Evolutionary conservation across 139 green algal genomes (phyloP).

Genomic region (Chlamydomonas incerta): DNA sequence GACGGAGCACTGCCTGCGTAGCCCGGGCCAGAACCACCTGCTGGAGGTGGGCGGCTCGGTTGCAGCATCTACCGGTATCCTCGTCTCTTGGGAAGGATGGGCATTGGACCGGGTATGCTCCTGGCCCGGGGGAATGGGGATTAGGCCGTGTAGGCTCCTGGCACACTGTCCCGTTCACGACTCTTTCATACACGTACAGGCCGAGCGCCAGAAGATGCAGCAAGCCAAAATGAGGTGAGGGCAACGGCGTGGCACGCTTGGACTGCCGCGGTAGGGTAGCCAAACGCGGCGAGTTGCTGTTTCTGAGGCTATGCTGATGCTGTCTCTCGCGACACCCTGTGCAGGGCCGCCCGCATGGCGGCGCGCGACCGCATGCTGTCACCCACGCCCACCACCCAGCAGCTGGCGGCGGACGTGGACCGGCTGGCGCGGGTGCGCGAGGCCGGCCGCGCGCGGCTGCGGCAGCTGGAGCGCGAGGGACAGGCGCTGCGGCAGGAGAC

Average conservation of each 20-base stretch:
- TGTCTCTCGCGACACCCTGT: too few relatives aligned
- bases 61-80: background rate
- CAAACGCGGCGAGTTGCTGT: too few relatives aligned
- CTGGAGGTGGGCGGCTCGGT: slow-evolving; percentile 12
- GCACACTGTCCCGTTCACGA: too few relatives aligned
- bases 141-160: too few relatives aligned
- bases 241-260: too few relatives aligned
- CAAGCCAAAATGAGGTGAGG: slow-evolving; percentile 22
- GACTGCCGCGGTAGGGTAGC: too few relatives aligned
- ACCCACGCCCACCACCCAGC: background rate
- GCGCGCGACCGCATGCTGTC: background rate
- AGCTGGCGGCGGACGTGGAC: slow-evolving; percentile 38
- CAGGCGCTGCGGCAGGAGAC: slow-evolving; percentile 2
- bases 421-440: slow-evolving; percentile 36
- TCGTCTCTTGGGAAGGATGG: too few relatives aligned
- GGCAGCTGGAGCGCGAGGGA: slow-evolving; percentile 38
- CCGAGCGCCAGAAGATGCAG: slow-evolving; percentile 37
- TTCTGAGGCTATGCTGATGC: too few relatives aligned
- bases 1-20: slow-evolving; percentile 52
- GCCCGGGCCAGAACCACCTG: slow-evolving; percentile 46
- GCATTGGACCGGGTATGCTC: too few relatives aligned
- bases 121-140: too few relatives aligned
- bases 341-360: background rate
- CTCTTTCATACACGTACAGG: background rate
- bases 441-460: slow-evolving; percentile 23